Evolutionary conservation across 2,329 filamentous ascomycete genomes (phyloP).

Genomic region (Colletotrichum navitas): DNA sequence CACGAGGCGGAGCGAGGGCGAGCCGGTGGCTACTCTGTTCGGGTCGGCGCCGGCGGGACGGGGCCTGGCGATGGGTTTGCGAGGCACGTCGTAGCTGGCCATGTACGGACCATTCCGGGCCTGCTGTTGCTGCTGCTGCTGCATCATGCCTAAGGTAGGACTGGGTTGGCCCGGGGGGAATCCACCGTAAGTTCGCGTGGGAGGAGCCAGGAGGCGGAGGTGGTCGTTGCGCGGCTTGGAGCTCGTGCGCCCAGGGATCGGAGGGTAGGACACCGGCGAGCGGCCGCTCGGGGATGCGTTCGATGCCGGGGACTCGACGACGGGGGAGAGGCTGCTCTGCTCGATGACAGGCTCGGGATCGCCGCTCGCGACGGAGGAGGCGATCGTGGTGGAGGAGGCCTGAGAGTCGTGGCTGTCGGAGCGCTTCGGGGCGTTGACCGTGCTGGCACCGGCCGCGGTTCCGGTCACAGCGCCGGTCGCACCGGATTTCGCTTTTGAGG

Average conservation of each 20-base stretch:
- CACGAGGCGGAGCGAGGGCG: constrained; percentile 55
- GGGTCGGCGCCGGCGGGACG: constrained; percentile 29
- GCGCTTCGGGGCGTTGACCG: constrained; percentile 29
- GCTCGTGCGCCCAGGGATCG: constrained; percentile 45
- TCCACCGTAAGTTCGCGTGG: constrained; percentile 49
- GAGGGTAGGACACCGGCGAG: constrained; percentile 52
- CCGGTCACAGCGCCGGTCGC: constrained; percentile 24
- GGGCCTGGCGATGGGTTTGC: constrained; percentile 31
- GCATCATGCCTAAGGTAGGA: constrained; percentile 56
- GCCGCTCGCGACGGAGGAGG: constrained; percentile 43
- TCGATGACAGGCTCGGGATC: constrained; percentile 44
- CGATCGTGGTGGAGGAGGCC: constrained; percentile 55
- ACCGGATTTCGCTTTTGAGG: constrained; percentile 29
- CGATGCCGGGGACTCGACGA: constrained; percentile 60
- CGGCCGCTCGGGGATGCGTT: constrained; percentile 45
- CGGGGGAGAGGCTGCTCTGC: constrained; percentile 59
- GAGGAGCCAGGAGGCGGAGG: constrained; percentile 50
- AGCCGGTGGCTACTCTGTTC: constrained; percentile 40
- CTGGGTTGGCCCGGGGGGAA: constrained; percentile 57
- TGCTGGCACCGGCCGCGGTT: not conserved
- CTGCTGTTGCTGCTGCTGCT: constrained; percentile 42
- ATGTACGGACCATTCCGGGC: constrained; percentile 36
- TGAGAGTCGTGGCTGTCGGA: constrained; percentile 42
- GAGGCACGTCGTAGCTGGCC: constrained; percentile 40
- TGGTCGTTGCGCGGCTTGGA: constrained; percentile 44